These are phyloP conservation scores for Avicennia marina DNA, from an alignment of 257 asterid genomes.

Conservation along the genomic window DNA sequence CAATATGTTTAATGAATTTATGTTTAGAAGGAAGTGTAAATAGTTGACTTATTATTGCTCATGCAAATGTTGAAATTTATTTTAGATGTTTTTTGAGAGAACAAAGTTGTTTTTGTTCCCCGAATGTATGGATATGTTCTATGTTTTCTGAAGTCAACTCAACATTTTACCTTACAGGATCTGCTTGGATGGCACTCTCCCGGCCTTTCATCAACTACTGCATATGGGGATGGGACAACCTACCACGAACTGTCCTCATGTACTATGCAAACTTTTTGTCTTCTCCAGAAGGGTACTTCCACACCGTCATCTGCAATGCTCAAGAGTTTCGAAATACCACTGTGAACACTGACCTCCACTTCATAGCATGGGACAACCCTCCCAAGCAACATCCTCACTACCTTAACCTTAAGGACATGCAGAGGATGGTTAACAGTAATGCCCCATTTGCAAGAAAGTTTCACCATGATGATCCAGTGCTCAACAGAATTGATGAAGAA, in stretches of 20 bases:
- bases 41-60: too few relatives aligned
- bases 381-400: slow-evolving; percentile 95
- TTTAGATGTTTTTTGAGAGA: too few relatives aligned
- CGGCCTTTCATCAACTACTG: slow-evolving; percentile 78
- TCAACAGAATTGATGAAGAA: slow-evolving; percentile 61
- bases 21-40: too few relatives aligned
- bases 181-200: slow-evolving; percentile 98
- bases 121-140: too few relatives aligned
- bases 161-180: slow-evolving; percentile 50
- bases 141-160: too few relatives aligned
- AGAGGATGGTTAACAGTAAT: slow-evolving; percentile 70
- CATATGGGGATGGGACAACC: slow-evolving; percentile 93
- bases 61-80: too few relatives aligned
- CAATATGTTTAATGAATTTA: too few relatives aligned
- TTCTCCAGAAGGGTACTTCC: slow-evolving; percentile 94
- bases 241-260: slow-evolving; percentile 85
- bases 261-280: slow-evolving; percentile 86
- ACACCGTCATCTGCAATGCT: slow-evolving; percentile 78
- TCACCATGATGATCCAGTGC: slow-evolving; percentile 63
- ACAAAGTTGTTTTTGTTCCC: too few relatives aligned
- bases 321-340: slow-evolving; percentile 68
- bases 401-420: slow-evolving; percentile 55
- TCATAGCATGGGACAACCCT: slow-evolving; percentile 92
- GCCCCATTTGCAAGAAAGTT: slow-evolving; percentile 90
- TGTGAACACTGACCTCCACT: slow-evolving; percentile 84